phyloP scores from a whole-genome alignment of 352 stramenopile species.

The Pythium sp. region DNA sequence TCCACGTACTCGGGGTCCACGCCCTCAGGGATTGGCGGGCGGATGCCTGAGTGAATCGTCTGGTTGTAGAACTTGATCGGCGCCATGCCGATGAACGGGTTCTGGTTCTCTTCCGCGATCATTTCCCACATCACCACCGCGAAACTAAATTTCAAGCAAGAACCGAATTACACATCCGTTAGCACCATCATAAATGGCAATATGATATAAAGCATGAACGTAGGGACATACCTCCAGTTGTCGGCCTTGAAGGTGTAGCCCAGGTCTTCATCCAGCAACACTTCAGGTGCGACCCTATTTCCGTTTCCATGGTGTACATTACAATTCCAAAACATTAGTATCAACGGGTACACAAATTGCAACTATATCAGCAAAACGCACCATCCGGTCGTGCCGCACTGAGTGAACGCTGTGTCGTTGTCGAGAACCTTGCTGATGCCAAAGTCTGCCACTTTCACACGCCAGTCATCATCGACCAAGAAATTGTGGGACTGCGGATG shows the following conservation, averaged over 20 bases:
- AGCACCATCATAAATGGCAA: background rate
- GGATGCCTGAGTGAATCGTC: conserved; percentile 73
- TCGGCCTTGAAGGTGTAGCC: conserved; percentile 89
- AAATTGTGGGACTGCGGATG: conserved; percentile 81
- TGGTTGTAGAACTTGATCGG: conserved; percentile 91
- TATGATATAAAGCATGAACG: background rate
- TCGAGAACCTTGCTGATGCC: conserved; percentile 89
- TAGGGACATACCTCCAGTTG: conserved; percentile 71
- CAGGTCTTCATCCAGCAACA: conserved; percentile 84
- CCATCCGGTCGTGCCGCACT: conserved; percentile 87
- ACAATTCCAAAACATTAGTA: background rate
- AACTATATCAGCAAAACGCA: conserved; percentile 19
- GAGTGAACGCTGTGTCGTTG: conserved; percentile 81
- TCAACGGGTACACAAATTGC: background rate
- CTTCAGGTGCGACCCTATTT: conserved; percentile 84
- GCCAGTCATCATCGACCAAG: conserved; percentile 87
- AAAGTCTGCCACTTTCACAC: conserved; percentile 88
- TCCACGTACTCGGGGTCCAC: conserved; percentile 69
- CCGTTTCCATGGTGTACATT: background rate
- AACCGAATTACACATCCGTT: background rate
- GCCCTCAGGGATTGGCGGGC: conserved; percentile 64
- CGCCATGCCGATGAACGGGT: conserved; percentile 88
- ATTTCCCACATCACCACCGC: conserved; percentile 91
- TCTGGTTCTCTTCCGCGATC: conserved; percentile 74
- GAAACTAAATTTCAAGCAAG: conserved; percentile 46